Evolutionary conservation across 2,329 filamentous ascomycete genomes (phyloP).

Genomic region (Dothistroma pini): DNA sequence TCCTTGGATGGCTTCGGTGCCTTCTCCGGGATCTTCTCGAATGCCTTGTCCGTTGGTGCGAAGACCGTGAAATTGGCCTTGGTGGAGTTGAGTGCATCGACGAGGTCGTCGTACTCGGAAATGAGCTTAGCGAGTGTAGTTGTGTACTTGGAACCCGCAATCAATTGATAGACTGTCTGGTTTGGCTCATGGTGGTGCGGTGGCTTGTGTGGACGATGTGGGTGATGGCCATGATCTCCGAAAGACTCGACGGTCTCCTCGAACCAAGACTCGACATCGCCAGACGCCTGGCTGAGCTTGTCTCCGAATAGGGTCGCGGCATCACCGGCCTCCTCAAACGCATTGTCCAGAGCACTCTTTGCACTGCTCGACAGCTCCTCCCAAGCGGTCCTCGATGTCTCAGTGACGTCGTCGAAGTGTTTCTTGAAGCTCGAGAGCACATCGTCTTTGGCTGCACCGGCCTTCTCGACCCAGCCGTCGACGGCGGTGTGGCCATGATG

Average conservation of each 20-base stretch:
- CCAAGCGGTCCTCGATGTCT: constrained; percentile 21
- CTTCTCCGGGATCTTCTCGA: constrained; percentile 60
- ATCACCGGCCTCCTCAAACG: constrained; percentile 36
- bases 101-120: constrained; percentile 66
- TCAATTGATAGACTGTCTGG: constrained; percentile 74
- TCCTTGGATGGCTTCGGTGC: constrained; percentile 64
- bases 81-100: constrained; percentile 70
- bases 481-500: constrained; percentile 31
- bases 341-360: constrained; percentile 32
- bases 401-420: constrained; percentile 28
- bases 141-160: constrained; percentile 71
- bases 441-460: constrained; percentile 37
- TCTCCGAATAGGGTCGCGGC: constrained; percentile 38
- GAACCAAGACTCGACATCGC: constrained; percentile 49
- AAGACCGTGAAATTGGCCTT: constrained; percentile 74
- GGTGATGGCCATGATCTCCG: constrained; percentile 30
- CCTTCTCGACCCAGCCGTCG: constrained; percentile 29
- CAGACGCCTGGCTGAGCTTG: constrained; percentile 43
- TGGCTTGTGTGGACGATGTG: constrained; percentile 26
- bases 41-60: constrained; percentile 72
- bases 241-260: constrained; percentile 36
- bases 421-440: constrained; percentile 35
- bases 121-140: constrained; percentile 74
- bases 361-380: constrained; percentile 18
- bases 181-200: constrained; percentile 51